Base-by-base conservation (phyloP, 176 grass and related monocot species). In the Pharus latifolius region DNA sequence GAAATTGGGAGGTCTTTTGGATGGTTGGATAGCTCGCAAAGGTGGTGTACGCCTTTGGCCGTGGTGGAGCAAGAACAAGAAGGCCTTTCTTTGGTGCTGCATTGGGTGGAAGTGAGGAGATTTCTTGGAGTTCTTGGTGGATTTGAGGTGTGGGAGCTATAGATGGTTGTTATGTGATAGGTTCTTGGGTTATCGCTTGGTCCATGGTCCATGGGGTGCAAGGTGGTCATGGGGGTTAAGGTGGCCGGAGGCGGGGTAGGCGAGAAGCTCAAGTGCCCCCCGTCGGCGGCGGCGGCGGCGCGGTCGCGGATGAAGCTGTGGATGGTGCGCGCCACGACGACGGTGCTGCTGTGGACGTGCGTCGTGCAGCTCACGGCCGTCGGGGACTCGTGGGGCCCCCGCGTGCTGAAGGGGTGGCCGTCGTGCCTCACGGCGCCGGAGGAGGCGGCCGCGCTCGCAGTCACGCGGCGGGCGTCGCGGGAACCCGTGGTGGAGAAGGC, bases 241-340 rank as follows among this genome's bases (percentile, higher is more conserved):
- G 29, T 37, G 20, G 72, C 12, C 1, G 65, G 6, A 14, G 76
- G 63, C 50, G 10, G 7, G 29, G 56, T 73, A 30, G 48, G 49
- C 45, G 67, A 92, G 8, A 98, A 80, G 81, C 44, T 83, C 60
- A 77, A 67, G 65, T 67, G 56, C 47, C 52, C 72, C 6, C 54
- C 69, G n/a, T 33, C 82, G 4, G 40, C 73, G 22, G 18, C 72
- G 0, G 28, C 72, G 16, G 80, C 76, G 14, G 81, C 84, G 11
- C 66, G 86, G 16, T 76, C 89, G 77, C 78, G 86, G 56, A 58
- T 88, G 74, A 88, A 98, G 71, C 80, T 87, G 50, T 98, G 94
- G 94, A 69, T 87, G 13, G 65, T 80, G 37, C 83, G 89, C 47
- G 83, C 65, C 70, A 77, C 81, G 48, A 90, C 78, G 16, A 82